Base-by-base conservation (phyloP, 345 rosid species). In the Atalantia buxifolia region DNA sequence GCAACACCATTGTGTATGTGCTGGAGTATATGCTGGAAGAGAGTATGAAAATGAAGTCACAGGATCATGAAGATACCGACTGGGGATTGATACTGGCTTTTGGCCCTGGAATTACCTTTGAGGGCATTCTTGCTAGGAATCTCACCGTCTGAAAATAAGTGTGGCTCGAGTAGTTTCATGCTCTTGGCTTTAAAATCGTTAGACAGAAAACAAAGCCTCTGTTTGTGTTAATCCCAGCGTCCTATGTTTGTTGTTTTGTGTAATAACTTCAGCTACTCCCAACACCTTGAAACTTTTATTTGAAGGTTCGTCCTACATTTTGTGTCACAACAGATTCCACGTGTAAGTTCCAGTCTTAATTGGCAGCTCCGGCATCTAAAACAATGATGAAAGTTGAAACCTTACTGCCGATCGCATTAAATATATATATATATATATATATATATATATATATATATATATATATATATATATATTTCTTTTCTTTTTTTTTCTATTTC, bases 41-140 rank as follows among this genome's bases (percentile, higher is more conserved):
- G 56, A 84, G 85, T 83, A n/a, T 57, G 87, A 89, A 88, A 82
- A 81, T 9, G 55, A 84, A 86, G 74, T 71, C 24, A 21, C 82
- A 69, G 53, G 22, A 53, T 78, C 30, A 63, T 19, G 82, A 42
- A 33, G 85, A 77, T 9, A 36, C 72, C 63, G 97, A 94, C 45
- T 88, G 97, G 92, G 98, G 99, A 9, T 78, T 97, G 81, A 87
- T 91, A 35, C 88, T 94, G 38, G 99, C 98, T 55, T 96, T 97
- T 67, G 98, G 99, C 64, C 99, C 99, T 4, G 99, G 99, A 71
- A 86, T 97, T 73, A 97, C 98, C 71, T 92, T 97, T n/a, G 99
- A 93, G 84, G 99, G 99, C 69, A 91, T 95, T 76, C 92, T 93
- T 42, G 98, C 97, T 33, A 87, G 98, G 83, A 91, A 94, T 84